phyloP scores from a whole-genome alignment of 768 basidiomycete species.

The Suillus spraguei region DNA sequence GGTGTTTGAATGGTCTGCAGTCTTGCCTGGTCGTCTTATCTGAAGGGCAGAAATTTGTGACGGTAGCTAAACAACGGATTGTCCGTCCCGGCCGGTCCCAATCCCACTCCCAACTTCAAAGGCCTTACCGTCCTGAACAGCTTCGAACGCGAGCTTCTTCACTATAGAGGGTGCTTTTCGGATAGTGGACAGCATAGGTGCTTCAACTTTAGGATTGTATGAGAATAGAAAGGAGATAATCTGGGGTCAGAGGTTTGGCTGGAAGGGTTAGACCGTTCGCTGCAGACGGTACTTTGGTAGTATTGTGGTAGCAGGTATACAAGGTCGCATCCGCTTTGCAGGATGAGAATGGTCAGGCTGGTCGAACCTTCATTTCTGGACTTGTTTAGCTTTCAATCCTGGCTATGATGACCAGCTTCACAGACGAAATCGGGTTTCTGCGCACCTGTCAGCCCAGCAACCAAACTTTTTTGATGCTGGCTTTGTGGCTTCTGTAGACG shows the following conservation, averaged over 20 bases:
- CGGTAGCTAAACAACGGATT: conserved; percentile 95
- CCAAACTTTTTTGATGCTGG: conserved; percentile 53
- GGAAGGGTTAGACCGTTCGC: conserved; percentile 23
- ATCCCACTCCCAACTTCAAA: conserved; percentile 85
- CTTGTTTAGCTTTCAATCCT: conserved; percentile 77
- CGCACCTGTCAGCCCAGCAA: conserved; percentile 79
- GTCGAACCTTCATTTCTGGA: conserved; percentile 52
- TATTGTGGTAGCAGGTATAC: conserved; percentile 16
- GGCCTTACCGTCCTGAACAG: conserved; percentile 64
- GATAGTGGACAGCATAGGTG: conserved; percentile 31
- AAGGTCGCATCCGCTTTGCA: conserved; percentile 47
- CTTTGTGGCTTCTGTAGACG: conserved; percentile 38
- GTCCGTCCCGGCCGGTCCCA: conserved; percentile 80
- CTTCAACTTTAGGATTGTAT: conserved; percentile 73
- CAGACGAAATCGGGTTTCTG: conserved; percentile 14
- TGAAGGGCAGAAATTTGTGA: conserved; percentile 29
- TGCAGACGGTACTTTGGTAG: too few relatives aligned
- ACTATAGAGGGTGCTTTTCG: conserved; percentile 38
- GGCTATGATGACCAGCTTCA: conserved; percentile 6
- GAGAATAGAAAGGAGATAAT: conserved; percentile 91
- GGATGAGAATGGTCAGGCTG: conserved; percentile 34
- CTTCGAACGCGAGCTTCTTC: conserved; percentile 68
- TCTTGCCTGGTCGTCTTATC: too few relatives aligned
- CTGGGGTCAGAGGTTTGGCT: conserved; percentile 45
- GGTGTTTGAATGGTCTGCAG: too few relatives aligned